phyloP scores from a whole-genome alignment of 148 eudicot genomes.

The Fallopia convolvulus region DNA sequence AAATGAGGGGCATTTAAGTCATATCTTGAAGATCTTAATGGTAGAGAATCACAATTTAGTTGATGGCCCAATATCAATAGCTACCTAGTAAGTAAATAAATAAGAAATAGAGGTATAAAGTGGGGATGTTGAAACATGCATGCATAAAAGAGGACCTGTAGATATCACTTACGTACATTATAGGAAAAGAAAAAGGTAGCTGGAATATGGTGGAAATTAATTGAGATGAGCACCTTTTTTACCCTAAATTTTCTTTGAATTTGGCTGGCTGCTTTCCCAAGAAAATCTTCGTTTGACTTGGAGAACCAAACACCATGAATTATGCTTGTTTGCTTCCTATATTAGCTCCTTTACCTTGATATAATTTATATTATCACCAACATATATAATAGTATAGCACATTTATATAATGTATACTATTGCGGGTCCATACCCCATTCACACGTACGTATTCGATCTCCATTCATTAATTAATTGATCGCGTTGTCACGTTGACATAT shows the following conservation, averaged over 20 bases:
- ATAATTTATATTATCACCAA: not conserved
- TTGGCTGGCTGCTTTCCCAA: conserved; percentile 3
- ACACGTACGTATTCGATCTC: not conserved
- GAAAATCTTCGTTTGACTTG: conserved; percentile 11
- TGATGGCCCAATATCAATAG: not conserved
- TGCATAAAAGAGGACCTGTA: conserved; percentile 2
- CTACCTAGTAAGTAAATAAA: not conserved
- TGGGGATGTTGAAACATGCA: not conserved
- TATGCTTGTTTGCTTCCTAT: not conserved
- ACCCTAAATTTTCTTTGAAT: not conserved
- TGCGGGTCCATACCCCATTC: not conserved
- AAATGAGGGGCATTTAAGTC: not conserved
- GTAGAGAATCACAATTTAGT: not conserved
- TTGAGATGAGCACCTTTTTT: not conserved
- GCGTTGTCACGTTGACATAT: conserved; percentile 5
- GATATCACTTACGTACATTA: not conserved
- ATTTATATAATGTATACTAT: not conserved
- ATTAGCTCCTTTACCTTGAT: not conserved
- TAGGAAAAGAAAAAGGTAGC: not conserved
- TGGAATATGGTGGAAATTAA: not conserved
- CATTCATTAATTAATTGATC: not conserved
- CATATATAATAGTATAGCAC: not conserved
- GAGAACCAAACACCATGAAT: conserved; percentile 2
- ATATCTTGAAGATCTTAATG: not conserved
- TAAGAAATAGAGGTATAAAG: not conserved